Evolutionary conservation across 164 flowering plant species (phyloP).

Genomic region (Annona squamosa): DNA sequence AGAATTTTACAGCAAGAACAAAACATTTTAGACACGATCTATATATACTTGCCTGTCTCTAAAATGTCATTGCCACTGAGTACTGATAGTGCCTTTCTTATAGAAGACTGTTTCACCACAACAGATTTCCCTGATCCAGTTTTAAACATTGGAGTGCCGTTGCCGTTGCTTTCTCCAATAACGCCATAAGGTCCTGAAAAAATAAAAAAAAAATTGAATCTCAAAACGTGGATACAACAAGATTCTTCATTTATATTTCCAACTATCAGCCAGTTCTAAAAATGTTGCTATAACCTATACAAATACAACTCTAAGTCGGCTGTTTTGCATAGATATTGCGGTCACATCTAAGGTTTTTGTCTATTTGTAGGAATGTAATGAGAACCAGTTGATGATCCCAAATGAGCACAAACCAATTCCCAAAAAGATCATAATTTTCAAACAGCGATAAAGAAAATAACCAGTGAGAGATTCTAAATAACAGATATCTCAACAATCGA

Average conservation of each 20-base stretch:
- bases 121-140: conserved; percentile 13
- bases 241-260: background rate
- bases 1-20: background rate
- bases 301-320: background rate
- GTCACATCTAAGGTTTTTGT: background rate
- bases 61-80: conserved; percentile 4
- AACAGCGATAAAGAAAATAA: no score
- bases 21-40: background rate
- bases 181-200: background rate
- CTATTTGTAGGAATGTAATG: background rate
- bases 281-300: background rate
- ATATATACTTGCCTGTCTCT: conserved; percentile 1
- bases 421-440: no score
- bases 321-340: background rate
- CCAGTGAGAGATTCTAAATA: no score
- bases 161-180: background rate
- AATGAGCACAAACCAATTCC: no score
- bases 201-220: background rate
- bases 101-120: conserved; percentile 3
- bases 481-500: no score
- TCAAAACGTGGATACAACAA: background rate
- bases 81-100: conserved; percentile 8
- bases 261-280: background rate
- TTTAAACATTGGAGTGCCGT: conserved; percentile 4
- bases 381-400: no score